These are phyloP conservation scores for Suhomyces taliae DNA, from an alignment of 1,139 yeast species.

Conservation along the genomic window DNA sequence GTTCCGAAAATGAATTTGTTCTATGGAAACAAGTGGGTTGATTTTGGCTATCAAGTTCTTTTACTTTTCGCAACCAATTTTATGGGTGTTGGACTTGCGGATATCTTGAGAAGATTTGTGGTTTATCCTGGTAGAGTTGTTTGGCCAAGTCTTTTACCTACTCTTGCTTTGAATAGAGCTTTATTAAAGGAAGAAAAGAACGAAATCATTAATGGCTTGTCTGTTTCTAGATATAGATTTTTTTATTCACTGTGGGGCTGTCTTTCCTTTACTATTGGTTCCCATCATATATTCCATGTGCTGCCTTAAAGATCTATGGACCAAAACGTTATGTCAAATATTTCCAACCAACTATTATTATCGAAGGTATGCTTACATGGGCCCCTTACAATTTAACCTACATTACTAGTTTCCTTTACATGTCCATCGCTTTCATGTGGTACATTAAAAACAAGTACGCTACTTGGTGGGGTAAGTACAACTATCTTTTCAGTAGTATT, in stretches of 20 bases:
- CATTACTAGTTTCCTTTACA: conserved; percentile 17
- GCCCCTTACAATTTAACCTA: conserved; percentile 20
- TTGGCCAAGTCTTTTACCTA: conserved; percentile 21
- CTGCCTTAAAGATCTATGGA: conserved; percentile 23
- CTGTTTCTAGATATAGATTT: conserved; percentile 18
- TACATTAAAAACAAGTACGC: conserved; percentile 16
- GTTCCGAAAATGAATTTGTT: conserved; percentile 16
- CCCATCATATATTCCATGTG: conserved; percentile 24
- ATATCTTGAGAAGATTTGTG: conserved; percentile 20
- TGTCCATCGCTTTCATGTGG: conserved; percentile 18
- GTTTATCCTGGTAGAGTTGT: conserved; percentile 17
- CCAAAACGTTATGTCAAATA: conserved; percentile 14
- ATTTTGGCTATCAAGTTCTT: conserved; percentile 18
- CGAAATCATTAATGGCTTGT: conserved; percentile 21
- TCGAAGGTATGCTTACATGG: conserved; percentile 18
- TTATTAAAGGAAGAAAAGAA: conserved; percentile 18
- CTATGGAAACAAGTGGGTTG: conserved; percentile 19
- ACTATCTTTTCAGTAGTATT: conserved; percentile 19
- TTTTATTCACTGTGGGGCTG: conserved; percentile 13
- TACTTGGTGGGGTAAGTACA: conserved; percentile 21
- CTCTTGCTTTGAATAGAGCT: conserved; percentile 22
- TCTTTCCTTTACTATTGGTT: conserved; percentile 21
- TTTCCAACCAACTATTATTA: conserved; percentile 21
- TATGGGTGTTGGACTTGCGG: conserved; percentile 25
- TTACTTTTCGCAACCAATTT: conserved; percentile 19